phyloP scores from a whole-genome alignment of 1,139 yeast genomes.

The Saccharomycopsis hybrid region DNA sequence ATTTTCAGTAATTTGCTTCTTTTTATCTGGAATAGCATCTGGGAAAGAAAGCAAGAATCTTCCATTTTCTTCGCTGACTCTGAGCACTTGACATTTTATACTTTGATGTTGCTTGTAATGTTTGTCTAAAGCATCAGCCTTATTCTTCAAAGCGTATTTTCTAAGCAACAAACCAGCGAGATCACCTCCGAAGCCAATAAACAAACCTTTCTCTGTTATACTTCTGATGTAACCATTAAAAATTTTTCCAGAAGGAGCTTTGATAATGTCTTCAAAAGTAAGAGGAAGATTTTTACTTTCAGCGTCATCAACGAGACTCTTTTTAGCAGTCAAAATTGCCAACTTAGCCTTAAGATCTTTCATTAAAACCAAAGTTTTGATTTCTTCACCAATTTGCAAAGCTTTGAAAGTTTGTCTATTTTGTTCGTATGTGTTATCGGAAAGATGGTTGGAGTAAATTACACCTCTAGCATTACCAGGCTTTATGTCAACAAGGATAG shows the following conservation, averaged over 20 bases:
- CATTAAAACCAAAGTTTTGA: conserved; percentile 61
- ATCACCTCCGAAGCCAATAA: conserved; percentile 74
- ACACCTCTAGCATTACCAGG: conserved; percentile 62
- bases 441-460: conserved; percentile 65
- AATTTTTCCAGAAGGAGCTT: conserved; percentile 34
- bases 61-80: conserved; percentile 59
- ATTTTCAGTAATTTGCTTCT: conserved; percentile 18
- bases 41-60: conserved; percentile 63
- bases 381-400: conserved; percentile 49
- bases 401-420: conserved; percentile 58
- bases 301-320: conserved; percentile 63
- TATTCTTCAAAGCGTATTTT: conserved; percentile 56
- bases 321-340: conserved; percentile 58
- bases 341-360: conserved; percentile 57
- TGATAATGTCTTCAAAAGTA: conserved; percentile 46
- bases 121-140: conserved; percentile 49
- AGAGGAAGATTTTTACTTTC: conserved; percentile 49
- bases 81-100: conserved; percentile 55
- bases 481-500: conserved; percentile 58
- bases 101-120: conserved; percentile 43
- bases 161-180: conserved; percentile 82
- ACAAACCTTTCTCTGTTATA: conserved; percentile 71
- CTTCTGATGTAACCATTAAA: conserved; percentile 74
- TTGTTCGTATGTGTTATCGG: conserved; percentile 70
- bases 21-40: conserved; percentile 24